Evolutionary conservation across 2,329 filamentous ascomycete species (phyloP).

Genomic region (Colletotrichum ledebouriae): DNA sequence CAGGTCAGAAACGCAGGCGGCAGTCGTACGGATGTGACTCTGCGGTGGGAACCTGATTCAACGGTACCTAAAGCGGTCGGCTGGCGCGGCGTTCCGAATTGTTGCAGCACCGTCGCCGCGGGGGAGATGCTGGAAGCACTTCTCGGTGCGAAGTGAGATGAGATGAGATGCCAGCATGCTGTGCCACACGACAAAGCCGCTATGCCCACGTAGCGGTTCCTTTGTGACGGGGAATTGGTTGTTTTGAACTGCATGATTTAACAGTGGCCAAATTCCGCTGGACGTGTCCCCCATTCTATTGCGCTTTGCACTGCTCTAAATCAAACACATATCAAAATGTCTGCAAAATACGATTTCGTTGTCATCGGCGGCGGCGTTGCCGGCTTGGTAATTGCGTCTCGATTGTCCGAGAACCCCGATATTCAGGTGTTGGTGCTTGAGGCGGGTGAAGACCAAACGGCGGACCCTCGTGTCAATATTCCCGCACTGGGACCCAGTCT

Average conservation of each 20-base stretch:
- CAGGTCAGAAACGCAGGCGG: conserved; percentile 22
- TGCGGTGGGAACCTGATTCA: conserved; percentile 32
- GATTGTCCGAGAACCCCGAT: conserved; percentile 42
- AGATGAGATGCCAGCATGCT: background rate
- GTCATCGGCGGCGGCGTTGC: conserved; percentile 42
- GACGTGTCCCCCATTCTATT: background rate
- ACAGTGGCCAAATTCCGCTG: conserved; percentile 23
- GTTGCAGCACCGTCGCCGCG: conserved; percentile 24
- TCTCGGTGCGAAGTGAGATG: conserved; percentile 4
- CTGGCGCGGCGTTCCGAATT: conserved; percentile 2
- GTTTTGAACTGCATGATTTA: conserved; percentile 33
- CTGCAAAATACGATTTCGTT: conserved; percentile 43
- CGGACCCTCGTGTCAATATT: conserved; percentile 46
- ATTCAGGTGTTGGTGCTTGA: conserved; percentile 48
- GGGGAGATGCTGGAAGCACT: conserved; percentile 31
- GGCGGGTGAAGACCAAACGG: conserved; percentile 47
- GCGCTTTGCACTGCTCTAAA: conserved; percentile 10
- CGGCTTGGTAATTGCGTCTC: conserved; percentile 39
- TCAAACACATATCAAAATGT: conserved; percentile 35
- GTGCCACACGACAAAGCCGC: conserved; percentile 11
- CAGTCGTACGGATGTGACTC: conserved; percentile 31
- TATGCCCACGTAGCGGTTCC: conserved; percentile 16
- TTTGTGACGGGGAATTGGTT: background rate
- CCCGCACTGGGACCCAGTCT: conserved; percentile 47
- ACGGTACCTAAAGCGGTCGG: conserved; percentile 36